Base-by-base conservation (phyloP, 2,329 filamentous ascomycete species). In the Fusarium cyanostomum region DNA sequence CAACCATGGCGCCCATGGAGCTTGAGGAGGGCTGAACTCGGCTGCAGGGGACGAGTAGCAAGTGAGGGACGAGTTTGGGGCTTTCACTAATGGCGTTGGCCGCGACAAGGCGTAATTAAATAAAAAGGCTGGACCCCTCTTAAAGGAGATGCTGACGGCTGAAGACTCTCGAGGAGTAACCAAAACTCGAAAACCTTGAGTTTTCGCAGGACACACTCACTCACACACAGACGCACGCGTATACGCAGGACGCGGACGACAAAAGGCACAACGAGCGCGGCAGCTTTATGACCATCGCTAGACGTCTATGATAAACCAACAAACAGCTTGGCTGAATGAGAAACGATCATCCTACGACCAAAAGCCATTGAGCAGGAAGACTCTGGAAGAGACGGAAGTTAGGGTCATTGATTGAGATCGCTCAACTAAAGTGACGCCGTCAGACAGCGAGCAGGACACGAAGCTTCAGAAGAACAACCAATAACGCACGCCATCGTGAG, bases 11-110 rank as follows among this genome's bases (percentile, higher is more conserved):
- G 55, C 64, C 64, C 62, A 66, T 69, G 56, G 51, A 56, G 48
- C 55, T 51, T 35, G 33, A 53, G 61, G 60, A 70, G 64, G 68
- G 68, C 63, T 70, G 68, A 70, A 64, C 55, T 53, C 41, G n/a
- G 54, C 57, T 70, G 67, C 62, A 64, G 59, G 67, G 67, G 38
- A 58, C 54, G 45, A 37, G 53, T 48, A 41, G 15, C 33, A 34
- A 53, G 52, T 59, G 33, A 49, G 44, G 57, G 43, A 48, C 27
- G 43, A 39, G 43, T 55, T 49, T 42, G 37, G 43, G 57, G 55
- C 45, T 50, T 58, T 37, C 51, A 56, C 63, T 52, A 56, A 55
- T 41, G 46, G 56, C 53, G 39, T 52, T 37, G 46, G 53, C 46
- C 53, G 41, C 15, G 39, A 30, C 31, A 24, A 38, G 45, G 33